phyloP scores from a whole-genome alignment of 176 grass and related monocot species.

The Paspalum notatum region DNA sequence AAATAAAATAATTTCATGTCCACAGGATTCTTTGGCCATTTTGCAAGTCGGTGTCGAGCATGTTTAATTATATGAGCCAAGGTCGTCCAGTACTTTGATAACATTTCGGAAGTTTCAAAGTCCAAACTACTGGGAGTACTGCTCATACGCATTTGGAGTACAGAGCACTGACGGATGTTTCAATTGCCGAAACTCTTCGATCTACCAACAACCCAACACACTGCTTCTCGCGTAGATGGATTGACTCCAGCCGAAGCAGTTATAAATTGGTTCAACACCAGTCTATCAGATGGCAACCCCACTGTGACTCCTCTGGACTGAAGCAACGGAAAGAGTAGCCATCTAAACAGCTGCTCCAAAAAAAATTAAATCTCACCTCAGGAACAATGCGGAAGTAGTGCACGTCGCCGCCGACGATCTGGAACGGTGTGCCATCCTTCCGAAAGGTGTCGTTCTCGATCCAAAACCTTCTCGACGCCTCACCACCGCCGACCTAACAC shows the following conservation, averaged over 20 bases:
- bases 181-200: background rate
- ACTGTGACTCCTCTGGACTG: background rate
- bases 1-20: constrained; percentile 5
- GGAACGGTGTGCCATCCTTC: constrained; percentile 75
- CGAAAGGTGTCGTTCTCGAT: constrained; percentile 81
- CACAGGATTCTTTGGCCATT: background rate
- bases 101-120: background rate
- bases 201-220: background rate
- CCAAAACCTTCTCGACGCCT: constrained; percentile 60
- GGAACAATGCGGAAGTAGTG: constrained; percentile 96
- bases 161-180: background rate
- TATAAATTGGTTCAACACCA: background rate
- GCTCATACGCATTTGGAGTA: background rate
- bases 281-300: background rate
- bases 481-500: background rate
- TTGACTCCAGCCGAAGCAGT: background rate
- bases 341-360: background rate
- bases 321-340: background rate
- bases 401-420: constrained; percentile 87
- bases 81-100: background rate
- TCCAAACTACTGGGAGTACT: background rate
- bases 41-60: background rate
- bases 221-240: background rate
- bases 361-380: constrained; percentile 58
- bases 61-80: background rate